These are phyloP conservation scores for Camellia japonica DNA, from an alignment of 148 eudicot species.

Conservation along the genomic window DNA sequence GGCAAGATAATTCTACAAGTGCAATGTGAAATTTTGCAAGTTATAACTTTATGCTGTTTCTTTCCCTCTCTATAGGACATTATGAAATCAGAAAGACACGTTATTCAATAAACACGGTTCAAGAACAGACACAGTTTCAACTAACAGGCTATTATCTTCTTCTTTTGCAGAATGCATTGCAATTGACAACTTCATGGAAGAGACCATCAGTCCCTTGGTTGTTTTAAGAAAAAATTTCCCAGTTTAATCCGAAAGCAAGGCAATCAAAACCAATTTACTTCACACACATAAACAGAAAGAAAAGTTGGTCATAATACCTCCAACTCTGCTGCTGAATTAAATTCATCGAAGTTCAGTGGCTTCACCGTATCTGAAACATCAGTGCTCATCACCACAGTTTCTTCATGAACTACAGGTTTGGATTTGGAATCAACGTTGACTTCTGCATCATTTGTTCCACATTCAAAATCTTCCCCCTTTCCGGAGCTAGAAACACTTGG, in stretches of 20 bases:
- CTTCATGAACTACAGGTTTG: constrained; percentile 27
- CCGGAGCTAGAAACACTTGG: constrained; percentile 21
- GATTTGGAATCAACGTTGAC: constrained; percentile 14
- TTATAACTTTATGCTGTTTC: background rate
- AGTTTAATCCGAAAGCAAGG: background rate
- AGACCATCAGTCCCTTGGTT: no score
- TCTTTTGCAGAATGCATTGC: background rate
- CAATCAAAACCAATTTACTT: background rate
- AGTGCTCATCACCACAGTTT: constrained; percentile 17
- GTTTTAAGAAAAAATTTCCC: background rate
- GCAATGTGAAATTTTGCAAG: background rate
- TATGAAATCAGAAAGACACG: no score
- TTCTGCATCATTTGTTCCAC: constrained; percentile 32
- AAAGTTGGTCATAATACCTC: constrained; percentile 52
- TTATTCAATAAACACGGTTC: background rate
- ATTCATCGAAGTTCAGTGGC: constrained; percentile 63
- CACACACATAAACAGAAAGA: background rate
- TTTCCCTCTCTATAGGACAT: background rate
- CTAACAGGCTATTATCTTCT: background rate
- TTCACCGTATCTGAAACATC: constrained; percentile 29
- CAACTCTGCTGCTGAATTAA: constrained; percentile 60
- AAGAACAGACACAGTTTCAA: background rate
- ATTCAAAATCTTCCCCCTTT: constrained; percentile 18
- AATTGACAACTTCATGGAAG: background rate
- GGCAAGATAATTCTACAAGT: no score